Percentiles rank a stretch among this genome's conserved stretches.
These are phyloP conservation scores for Fusarium denticulatum DNA, from an alignment of 2,329 filamentous ascomycete species.

Conservation along the genomic window DNA sequence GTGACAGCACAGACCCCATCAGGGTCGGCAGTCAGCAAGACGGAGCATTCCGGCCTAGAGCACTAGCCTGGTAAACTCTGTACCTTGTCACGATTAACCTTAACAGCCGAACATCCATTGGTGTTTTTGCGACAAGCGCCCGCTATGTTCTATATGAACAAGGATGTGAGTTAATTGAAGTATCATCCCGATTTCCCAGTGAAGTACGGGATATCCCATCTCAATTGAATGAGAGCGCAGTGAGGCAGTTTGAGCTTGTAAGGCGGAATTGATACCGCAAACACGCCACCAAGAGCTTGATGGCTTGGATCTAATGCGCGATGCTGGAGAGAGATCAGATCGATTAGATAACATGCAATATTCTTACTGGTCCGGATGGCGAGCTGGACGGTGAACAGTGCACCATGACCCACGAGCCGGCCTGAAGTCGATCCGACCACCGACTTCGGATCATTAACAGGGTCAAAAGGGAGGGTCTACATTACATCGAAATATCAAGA, in stretches of 20 bases:
- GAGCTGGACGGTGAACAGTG: slow-evolving; percentile 3
- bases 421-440: neutral
- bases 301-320: neutral
- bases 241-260: neutral
- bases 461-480: neutral
- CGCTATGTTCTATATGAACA: neutral
- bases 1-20: slow-evolving; percentile 17
- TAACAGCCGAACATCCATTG: neutral
- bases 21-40: neutral
- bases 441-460: neutral
- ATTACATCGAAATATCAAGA: neutral
- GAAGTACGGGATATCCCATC: too few species aligned
- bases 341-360: slow-evolving; percentile 32
- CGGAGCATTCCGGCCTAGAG: slow-evolving; percentile 8
- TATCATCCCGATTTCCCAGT: accelerated
- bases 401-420: neutral
- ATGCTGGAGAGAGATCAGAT: slow-evolving; percentile 27
- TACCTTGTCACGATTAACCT: neutral
- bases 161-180: neutral
- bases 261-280: slow-evolving; percentile 3
- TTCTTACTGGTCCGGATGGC: slow-evolving; percentile 8
- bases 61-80: neutral
- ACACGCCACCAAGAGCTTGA: neutral
- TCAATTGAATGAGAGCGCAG: neutral
- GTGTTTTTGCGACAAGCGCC: neutral